Evolutionary conservation across 1,284 basidiomycete genomes (phyloP).

Genomic region (Grifola frondosa): DNA sequence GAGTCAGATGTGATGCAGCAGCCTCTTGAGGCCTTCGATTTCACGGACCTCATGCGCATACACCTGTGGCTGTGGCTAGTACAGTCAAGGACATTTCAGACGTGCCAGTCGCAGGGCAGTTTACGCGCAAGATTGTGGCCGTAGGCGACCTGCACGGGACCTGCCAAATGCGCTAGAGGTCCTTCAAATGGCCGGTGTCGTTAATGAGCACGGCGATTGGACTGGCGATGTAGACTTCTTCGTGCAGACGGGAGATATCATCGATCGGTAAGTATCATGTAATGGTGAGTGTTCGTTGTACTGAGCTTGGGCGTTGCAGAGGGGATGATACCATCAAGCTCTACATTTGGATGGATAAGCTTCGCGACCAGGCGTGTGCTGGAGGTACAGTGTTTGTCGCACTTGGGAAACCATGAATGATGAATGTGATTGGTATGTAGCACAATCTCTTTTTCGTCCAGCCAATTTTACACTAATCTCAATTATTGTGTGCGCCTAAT

Average conservation of each 20-base stretch:
- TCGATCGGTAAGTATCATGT: constrained; percentile 62
- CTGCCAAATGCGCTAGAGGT: constrained; percentile 70
- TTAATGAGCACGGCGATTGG: constrained; percentile 73
- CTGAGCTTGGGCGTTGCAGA: constrained; percentile 36
- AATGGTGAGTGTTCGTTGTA: neutral
- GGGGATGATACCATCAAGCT: constrained; percentile 86
- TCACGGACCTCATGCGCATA: constrained; percentile 1
- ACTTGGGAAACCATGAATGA: constrained; percentile 91
- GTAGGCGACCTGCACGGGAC: constrained; percentile 83
- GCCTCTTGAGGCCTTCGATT: constrained; percentile 8
- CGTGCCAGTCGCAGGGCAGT: constrained; percentile 15
- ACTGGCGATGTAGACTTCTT: constrained; percentile 76
- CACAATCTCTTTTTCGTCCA: neutral
- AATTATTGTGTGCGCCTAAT: neutral
- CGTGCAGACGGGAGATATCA: constrained; percentile 93
- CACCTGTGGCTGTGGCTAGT: neutral
- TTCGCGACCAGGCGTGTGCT: constrained; percentile 72
- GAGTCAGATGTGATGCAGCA: constrained; percentile 13
- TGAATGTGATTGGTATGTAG: constrained; percentile 79
- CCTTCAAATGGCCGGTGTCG: constrained; percentile 73
- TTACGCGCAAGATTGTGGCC: constrained; percentile 60
- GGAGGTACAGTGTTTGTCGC: constrained; percentile 76
- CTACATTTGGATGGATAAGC: constrained; percentile 77
- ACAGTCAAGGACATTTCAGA: no score
- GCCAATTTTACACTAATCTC: no score